Conservation (phyloP, 2,329 filamentous ascomycete species). For the Aspergillus pseudoterreus region DNA sequence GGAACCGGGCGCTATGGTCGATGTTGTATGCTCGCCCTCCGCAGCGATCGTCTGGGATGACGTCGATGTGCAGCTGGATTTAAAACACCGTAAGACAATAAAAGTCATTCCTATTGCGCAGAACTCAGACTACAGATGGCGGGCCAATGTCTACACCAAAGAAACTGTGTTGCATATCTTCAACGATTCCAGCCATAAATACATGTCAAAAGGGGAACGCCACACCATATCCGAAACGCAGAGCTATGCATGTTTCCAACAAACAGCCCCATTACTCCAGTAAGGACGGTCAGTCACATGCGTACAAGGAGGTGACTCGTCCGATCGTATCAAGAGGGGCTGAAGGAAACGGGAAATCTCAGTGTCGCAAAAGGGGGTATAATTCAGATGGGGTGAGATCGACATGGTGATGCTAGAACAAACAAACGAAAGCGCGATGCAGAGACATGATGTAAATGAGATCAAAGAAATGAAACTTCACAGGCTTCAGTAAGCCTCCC, state of each 20-base stretch:
- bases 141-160: no score
- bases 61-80: neutral
- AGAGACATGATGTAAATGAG: neutral
- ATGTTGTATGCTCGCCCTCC: neutral
- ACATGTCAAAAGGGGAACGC: neutral
- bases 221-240: neutral
- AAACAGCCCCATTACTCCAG: neutral
- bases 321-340: neutral
- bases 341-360: neutral
- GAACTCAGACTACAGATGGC: no score
- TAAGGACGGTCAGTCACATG: neutral
- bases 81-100: no score
- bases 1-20: neutral
- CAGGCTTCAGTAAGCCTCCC: no score
- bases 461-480: neutral
- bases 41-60: neutral
- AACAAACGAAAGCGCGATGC: neutral
- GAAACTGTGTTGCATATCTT: no score
- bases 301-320: neutral
- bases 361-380: conserved; percentile 4
- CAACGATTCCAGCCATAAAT: neutral
- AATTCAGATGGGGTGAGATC: conserved; percentile 3
- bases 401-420: conserved; percentile 2
- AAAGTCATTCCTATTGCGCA: no score
- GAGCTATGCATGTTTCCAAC: neutral